A percentile compares a stretch with the other conserved stretches of the same genome.
Evolutionary conservation across 306 rosid species (phyloP).

Genomic region (Rosa rugosa): DNA sequence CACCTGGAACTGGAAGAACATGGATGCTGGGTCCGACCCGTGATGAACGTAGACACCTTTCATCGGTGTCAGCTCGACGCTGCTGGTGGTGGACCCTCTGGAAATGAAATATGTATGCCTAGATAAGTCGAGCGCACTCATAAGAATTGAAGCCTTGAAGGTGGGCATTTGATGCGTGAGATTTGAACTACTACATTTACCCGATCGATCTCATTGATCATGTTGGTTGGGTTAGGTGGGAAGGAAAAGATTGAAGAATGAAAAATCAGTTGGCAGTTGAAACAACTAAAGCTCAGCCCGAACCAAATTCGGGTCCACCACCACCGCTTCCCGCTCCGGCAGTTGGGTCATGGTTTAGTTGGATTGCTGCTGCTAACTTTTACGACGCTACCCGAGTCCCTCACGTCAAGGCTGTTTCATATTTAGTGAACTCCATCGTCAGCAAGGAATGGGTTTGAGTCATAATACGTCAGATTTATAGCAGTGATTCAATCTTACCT

Average conservation of each 20-base stretch:
- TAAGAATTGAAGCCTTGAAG: background rate
- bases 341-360: background rate
- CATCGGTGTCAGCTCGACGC: conserved; percentile 6
- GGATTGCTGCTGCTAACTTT: background rate
- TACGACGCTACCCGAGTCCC: background rate
- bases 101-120: background rate
- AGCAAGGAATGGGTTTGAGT: background rate
- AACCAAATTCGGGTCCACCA: background rate
- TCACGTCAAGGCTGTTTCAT: background rate
- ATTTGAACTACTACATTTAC: background rate
- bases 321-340: background rate
- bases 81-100: background rate
- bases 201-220: background rate
- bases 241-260: background rate
- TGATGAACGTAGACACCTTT: background rate
- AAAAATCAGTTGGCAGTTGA: conserved; percentile 5
- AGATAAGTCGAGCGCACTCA: background rate
- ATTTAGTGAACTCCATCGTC: background rate
- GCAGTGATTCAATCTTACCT: too few relatives aligned
- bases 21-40: background rate
- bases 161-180: background rate
- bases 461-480: background rate
- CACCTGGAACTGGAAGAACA: background rate
- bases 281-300: background rate
- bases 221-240: conserved; percentile 1